Conservation (phyloP, 768 basidiomycete species). For the Suillus decipiens region DNA sequence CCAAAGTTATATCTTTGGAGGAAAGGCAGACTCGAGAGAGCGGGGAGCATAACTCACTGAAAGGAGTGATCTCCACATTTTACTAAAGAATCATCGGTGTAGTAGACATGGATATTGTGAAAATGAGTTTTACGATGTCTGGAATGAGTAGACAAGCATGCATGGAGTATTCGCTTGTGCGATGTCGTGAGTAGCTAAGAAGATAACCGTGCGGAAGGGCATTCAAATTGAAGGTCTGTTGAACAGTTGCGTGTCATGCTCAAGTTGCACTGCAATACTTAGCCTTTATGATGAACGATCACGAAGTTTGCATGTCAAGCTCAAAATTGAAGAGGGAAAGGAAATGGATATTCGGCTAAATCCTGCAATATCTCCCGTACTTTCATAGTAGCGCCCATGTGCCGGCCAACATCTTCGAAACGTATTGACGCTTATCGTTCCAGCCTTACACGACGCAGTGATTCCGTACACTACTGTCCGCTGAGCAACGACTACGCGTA, state of each 20-base stretch:
- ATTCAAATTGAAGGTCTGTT: not conserved
- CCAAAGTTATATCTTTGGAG: not conserved
- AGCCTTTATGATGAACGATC: not conserved
- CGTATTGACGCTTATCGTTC: not conserved
- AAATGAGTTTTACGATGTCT: not conserved
- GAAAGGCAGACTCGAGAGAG: not conserved
- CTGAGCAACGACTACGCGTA: not conserved
- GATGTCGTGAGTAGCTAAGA: not conserved
- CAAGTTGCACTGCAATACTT: no score
- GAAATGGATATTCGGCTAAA: not conserved
- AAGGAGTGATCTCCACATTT: not conserved
- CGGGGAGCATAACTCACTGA: not conserved
- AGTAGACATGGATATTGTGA: not conserved
- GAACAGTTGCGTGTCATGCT: not conserved
- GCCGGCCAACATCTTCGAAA: not conserved
- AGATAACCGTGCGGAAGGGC: not conserved
- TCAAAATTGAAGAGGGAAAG: not conserved
- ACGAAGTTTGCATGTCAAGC: not conserved
- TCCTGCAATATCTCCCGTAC: no score
- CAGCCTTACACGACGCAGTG: not conserved
- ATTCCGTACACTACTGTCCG: not conserved
- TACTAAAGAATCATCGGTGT: not conserved
- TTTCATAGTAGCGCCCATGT: not conserved
- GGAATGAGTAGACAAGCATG: not conserved
- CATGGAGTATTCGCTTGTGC: not conserved